Conservation (phyloP, 1,284 basidiomycete species). For the Ustilago hordei region DNA sequence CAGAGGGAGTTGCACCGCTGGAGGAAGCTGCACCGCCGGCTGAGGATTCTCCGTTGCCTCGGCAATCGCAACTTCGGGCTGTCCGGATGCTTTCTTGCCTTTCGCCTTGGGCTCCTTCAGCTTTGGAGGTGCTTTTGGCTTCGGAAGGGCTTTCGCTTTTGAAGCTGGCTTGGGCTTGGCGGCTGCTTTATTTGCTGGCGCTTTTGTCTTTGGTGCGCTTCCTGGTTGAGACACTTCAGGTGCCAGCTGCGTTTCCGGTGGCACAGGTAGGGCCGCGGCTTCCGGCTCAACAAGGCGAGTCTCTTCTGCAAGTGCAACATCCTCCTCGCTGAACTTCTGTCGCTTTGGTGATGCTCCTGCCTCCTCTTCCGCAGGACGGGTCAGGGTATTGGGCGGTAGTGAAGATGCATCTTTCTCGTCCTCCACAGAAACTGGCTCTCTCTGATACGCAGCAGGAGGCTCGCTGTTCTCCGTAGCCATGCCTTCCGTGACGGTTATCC, state of each 20-base stretch:
- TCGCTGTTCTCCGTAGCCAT: neutral
- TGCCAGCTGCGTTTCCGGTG: neutral
- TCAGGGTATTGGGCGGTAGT: neutral
- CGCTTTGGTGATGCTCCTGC: conserved; percentile 9
- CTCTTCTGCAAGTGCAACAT: neutral
- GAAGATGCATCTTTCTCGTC: neutral
- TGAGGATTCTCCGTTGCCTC: neutral
- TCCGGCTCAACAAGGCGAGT: neutral
- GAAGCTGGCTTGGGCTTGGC: conserved; percentile 6
- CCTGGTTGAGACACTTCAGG: neutral
- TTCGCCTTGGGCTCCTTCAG: conserved; percentile 15
- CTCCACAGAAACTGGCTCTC: neutral
- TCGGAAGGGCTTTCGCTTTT: conserved; percentile 3
- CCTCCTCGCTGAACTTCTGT: conserved; percentile 9
- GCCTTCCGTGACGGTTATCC: neutral
- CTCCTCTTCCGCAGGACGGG: conserved; percentile 10
- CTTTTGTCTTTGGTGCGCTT: neutral
- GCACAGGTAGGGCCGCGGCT: neutral
- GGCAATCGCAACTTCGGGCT: neutral
- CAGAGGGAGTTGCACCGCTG: neutral
- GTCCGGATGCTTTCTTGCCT: conserved; percentile 4
- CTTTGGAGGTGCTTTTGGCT: conserved; percentile 13
- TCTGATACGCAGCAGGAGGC: neutral
- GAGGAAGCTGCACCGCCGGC: neutral
- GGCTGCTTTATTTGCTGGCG: neutral